Evolutionary conservation across 805 yeast species (phyloP).

Genomic region (Ogataea populi-albae): DNA sequence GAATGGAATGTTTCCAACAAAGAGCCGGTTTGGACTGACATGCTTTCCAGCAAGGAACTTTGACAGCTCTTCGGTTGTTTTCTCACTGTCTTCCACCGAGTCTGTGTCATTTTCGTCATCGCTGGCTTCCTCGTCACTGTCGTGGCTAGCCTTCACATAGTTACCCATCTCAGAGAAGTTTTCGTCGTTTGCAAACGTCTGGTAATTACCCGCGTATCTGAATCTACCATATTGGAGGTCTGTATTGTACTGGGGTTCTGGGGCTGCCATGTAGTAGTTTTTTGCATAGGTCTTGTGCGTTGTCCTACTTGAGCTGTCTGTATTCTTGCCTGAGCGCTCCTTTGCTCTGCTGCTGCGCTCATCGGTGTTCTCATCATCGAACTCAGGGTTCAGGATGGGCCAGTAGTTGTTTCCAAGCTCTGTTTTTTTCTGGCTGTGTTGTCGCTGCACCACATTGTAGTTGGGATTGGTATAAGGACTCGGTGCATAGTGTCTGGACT

Average conservation of each 20-base stretch:
- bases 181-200: too few relatives aligned
- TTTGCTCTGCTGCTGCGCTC: slow-evolving; percentile 1
- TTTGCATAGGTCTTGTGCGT: background rate
- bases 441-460: too few relatives aligned
- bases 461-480: too few relatives aligned
- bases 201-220: too few relatives aligned
- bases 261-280: background rate
- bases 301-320: slow-evolving; percentile 1
- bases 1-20: slow-evolving; percentile 58
- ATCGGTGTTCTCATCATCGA: slow-evolving; percentile 18
- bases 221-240: background rate
- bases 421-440: slow-evolving; percentile 7
- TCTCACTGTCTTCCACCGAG: slow-evolving; percentile 23
- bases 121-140: slow-evolving; percentile 3
- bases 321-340: background rate
- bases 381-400: slow-evolving; percentile 24
- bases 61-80: slow-evolving; percentile 21
- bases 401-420: slow-evolving; percentile 28
- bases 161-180: slow-evolving; percentile 1
- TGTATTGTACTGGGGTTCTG: slow-evolving; percentile 1
- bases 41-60: slow-evolving; percentile 28
- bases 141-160: too few relatives aligned
- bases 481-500: too few relatives aligned
- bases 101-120: slow-evolving; percentile 4
- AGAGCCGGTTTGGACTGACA: slow-evolving; percentile 44